Evolutionary conservation across 768 basidiomycete genomes (phyloP), one percentile per base, ranked within the genome.

Genomic region (Tricholoma sp.): DNA sequence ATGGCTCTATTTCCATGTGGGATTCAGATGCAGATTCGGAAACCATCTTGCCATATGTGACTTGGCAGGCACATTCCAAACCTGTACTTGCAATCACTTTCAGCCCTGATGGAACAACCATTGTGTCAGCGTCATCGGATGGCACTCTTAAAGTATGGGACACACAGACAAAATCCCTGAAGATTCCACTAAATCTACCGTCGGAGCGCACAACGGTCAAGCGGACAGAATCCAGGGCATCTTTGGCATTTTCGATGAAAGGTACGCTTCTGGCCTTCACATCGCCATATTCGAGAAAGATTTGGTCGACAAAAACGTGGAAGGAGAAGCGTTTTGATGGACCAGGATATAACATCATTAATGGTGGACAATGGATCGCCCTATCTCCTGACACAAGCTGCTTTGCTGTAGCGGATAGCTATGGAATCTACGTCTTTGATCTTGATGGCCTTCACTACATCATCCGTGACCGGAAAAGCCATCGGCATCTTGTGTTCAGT

Each of bases 341-440:
- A 37, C 32, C 34, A 39, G 34, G 34, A 7, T 19, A 39, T 19
- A 35, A 39, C 7, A 16, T 52, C 31, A n/a, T 39, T 6, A 34
- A 52, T 19, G 51, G 51, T 6, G 51, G 51, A 2, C 19, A 52
- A 14, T 52, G 51, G 32, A 27, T 52, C 11, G 19, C 32, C 3
- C 24, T 52, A 9, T 19, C 51, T 9, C 51, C 51, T 39, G 24
- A 52, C 18, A 35, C 21, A 11, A 52, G 21, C 6, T 52, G 18
- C 37, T 35, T 52, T 52, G 51, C 51, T 11, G 51, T 52, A 6
- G 32, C 51, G 10, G 34, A 52, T 19, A 35, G 7, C 24, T 34
- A 52, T 16, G 51, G 51, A 24, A 37, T 52, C 34, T 52, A 52
- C 24, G 51, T 52, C 10, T 34, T 52, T 52, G 51, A 52, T n/a